These are phyloP conservation scores for Umbelopsis vinacea DNA, from an alignment of 192 early-diverging fungal species.

Conservation along the genomic window DNA sequence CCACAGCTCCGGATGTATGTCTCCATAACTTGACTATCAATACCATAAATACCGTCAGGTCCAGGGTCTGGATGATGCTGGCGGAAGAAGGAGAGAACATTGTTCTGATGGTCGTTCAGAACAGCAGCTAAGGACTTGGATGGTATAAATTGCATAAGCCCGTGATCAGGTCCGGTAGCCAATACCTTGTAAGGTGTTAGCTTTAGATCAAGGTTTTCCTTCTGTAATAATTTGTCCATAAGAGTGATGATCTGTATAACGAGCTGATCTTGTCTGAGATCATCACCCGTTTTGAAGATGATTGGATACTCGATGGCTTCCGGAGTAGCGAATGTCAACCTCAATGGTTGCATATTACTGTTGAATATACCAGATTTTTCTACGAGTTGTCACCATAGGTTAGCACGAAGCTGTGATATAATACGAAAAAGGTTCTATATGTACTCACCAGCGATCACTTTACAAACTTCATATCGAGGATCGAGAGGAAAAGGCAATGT, in stretches of 20 bases:
- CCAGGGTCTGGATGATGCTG: slow-evolving; percentile 71
- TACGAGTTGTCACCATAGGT: slow-evolving; percentile 21
- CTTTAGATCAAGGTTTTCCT: slow-evolving; percentile 94
- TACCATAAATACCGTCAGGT: slow-evolving; percentile 61
- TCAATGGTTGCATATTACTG: slow-evolving; percentile 85
- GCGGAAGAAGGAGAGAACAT: slow-evolving; percentile 80
- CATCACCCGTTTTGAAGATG: slow-evolving; percentile 99
- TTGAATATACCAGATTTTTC: slow-evolving; percentile 91
- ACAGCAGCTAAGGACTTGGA: slow-evolving; percentile 89
- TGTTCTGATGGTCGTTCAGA: slow-evolving; percentile 84
- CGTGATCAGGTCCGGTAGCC: slow-evolving; percentile 93
- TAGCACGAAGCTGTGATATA: neutral
- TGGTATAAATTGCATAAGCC: slow-evolving; percentile 94
- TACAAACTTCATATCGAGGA: slow-evolving; percentile 84
- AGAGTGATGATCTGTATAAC: slow-evolving; percentile 97
- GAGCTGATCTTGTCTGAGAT: slow-evolving; percentile 86
- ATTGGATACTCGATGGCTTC: slow-evolving; percentile 92
- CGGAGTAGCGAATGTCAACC: slow-evolving; percentile 79
- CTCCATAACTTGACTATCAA: slow-evolving; percentile 84
- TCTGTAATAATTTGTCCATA: slow-evolving; percentile 93
- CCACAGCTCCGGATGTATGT: slow-evolving; percentile 95
- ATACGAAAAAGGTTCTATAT: neutral
- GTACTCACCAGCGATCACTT: slow-evolving; percentile 75
- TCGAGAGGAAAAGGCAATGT: slow-evolving; percentile 91
- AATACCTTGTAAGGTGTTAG: slow-evolving; percentile 96